phyloP scores from a whole-genome alignment of 805 yeast species.

The Hyphopichia homilentoma region DNA sequence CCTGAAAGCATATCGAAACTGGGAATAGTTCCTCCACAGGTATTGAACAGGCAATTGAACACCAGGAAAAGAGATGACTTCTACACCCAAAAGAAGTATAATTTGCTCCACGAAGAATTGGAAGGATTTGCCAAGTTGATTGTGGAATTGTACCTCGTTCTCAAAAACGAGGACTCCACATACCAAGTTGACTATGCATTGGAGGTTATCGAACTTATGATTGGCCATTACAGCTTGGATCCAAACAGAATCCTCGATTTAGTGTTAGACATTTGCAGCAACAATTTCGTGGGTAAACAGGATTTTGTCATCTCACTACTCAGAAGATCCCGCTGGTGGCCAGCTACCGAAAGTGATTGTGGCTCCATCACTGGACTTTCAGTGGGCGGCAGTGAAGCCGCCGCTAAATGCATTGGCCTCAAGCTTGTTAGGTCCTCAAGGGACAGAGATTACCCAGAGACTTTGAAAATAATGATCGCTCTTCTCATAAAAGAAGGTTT shows the following conservation, averaged over 20 bases:
- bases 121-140: constrained; percentile 74
- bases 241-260: constrained; percentile 66
- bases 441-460: constrained; percentile 37
- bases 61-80: constrained; percentile 37
- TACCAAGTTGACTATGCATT: constrained; percentile 42
- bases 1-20: constrained; percentile 24
- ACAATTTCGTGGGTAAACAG: constrained; percentile 41
- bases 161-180: constrained; percentile 31
- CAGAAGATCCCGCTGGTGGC: constrained; percentile 67
- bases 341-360: constrained; percentile 32
- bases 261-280: constrained; percentile 50
- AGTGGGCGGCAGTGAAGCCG: constrained; percentile 53
- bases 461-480: constrained; percentile 44
- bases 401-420: constrained; percentile 52
- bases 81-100: constrained; percentile 54
- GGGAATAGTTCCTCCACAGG: constrained; percentile 27
- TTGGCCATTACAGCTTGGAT: constrained; percentile 76
- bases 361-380: constrained; percentile 29
- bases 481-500: constrained; percentile 64
- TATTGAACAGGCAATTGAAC: constrained; percentile 35
- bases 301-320: constrained; percentile 49
- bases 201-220: constrained; percentile 50
- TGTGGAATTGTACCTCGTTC: constrained; percentile 43
- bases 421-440: constrained; percentile 29
- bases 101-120: constrained; percentile 66